A percentile compares a stretch with the other conserved stretches of the same genome.
Conservation (phyloP, 2,329 filamentous ascomycete genomes). For the Capronia coronata region DNA sequence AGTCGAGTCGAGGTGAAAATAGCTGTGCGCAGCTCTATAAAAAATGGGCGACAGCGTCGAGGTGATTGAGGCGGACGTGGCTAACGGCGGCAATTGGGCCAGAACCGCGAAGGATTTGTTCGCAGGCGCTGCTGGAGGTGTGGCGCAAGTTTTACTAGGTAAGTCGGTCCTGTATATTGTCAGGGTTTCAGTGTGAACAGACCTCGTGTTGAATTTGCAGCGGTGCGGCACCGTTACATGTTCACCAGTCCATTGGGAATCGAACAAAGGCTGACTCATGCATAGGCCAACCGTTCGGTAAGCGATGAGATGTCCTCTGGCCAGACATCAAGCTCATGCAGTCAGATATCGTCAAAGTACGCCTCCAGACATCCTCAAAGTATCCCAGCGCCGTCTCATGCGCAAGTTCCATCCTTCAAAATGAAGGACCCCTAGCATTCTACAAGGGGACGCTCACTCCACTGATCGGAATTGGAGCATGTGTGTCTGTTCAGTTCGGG, state of each 20-base stretch:
- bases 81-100: conserved; percentile 37
- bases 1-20: conserved; percentile 3
- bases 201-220: too few relatives aligned
- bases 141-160: conserved; percentile 93
- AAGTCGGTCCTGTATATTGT: conserved; percentile 38
- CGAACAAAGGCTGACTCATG: conserved; percentile 6
- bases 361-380: conserved; percentile 78
- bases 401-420: conserved; percentile 74
- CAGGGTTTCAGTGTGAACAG: too few relatives aligned
- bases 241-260: too few relatives aligned
- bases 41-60: conserved; percentile 17
- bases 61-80: conserved; percentile 18
- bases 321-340: conserved; percentile 7
- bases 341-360: conserved; percentile 91
- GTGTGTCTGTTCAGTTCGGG: conserved; percentile 95
- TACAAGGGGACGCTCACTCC: conserved; percentile 98
- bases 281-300: conserved; percentile 60
- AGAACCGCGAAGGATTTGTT: conserved; percentile 83
- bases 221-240: too few relatives aligned
- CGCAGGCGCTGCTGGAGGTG: conserved; percentile 80
- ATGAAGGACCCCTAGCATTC: conserved; percentile 85
- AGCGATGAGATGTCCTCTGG: conserved; percentile 33
- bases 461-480: conserved; percentile 90
- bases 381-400: conserved; percentile 76
- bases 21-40: conserved; percentile 3